Evolutionary conservation across 495 filamentous ascomycete species (phyloP).

Genomic region (Parachaetomium inaequale): DNA sequence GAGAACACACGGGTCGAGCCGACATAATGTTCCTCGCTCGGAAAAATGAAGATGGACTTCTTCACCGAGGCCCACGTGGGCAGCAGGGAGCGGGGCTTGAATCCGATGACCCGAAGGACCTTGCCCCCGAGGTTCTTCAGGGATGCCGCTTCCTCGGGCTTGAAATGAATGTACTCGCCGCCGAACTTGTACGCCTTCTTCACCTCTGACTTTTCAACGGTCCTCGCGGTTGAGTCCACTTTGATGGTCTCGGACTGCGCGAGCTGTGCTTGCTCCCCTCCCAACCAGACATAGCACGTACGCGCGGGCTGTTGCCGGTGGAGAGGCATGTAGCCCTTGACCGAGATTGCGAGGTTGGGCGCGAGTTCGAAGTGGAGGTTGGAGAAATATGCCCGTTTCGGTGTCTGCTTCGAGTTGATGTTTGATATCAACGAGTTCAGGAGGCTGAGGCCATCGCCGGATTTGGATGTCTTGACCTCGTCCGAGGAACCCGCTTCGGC

Average conservation of each 20-base stretch:
- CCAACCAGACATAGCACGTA: conserved; percentile 80
- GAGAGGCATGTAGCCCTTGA: conserved; percentile 88
- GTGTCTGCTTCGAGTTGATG: conserved; percentile 84
- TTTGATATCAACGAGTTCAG: conserved; percentile 80
- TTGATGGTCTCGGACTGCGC: conserved; percentile 67
- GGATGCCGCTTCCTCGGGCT: conserved; percentile 69
- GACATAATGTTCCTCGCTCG: conserved; percentile 82
- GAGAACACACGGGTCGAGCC: conserved; percentile 92
- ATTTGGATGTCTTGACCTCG: conserved; percentile 46
- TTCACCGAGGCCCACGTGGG: conserved; percentile 82
- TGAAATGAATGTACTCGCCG: conserved; percentile 83
- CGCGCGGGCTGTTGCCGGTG: conserved; percentile 75
- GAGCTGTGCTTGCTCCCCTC: conserved; percentile 77
- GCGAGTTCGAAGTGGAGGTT: conserved; percentile 82
- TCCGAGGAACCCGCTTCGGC: conserved; percentile 59
- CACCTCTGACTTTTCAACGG: conserved; percentile 76
- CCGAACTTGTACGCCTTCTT: conserved; percentile 96
- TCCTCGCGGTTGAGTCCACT: conserved; percentile 69
- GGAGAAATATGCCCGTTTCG: conserved; percentile 83
- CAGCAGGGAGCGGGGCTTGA: conserved; percentile 74
- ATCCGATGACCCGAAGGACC: conserved; percentile 87
- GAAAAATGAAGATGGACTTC: conserved; percentile 89
- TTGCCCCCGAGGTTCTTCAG: conserved; percentile 68
- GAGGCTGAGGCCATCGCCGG: conserved; percentile 71
- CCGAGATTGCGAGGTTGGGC: conserved; percentile 76